Conservation (phyloP, 2,329 filamentous ascomycete genomes). For the Calycina marina region DNA sequence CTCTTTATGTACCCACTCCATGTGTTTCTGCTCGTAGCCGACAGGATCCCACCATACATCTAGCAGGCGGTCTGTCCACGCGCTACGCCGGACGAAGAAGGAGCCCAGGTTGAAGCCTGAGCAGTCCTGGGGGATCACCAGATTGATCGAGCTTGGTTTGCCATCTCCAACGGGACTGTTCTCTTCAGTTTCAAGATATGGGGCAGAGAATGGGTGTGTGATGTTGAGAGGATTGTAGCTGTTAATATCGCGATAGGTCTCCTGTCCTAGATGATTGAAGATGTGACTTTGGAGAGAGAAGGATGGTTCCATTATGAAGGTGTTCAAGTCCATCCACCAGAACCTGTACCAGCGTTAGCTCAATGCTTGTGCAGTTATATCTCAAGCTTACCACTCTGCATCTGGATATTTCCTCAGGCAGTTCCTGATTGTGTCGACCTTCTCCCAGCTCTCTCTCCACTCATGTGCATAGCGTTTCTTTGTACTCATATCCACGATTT, state of each 20-base stretch:
- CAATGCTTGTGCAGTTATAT: too few relatives aligned
- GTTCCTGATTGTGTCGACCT: slow-evolving; percentile 84
- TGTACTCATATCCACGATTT: slow-evolving; percentile 96
- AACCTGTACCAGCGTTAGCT: slow-evolving; percentile 47
- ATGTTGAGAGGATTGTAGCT: slow-evolving; percentile 92
- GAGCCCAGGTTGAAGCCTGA: slow-evolving; percentile 92
- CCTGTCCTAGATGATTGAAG: slow-evolving; percentile 61
- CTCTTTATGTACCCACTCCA: slow-evolving; percentile 98
- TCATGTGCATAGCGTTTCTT: slow-evolving; percentile 98
- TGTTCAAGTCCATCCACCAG: slow-evolving; percentile 98
- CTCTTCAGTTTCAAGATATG: slow-evolving; percentile 63
- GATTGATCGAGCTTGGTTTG: slow-evolving; percentile 62
- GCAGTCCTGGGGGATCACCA: slow-evolving; percentile 87
- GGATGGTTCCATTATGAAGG: slow-evolving; percentile 91
- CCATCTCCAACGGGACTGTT: slow-evolving; percentile 65
- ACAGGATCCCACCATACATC: slow-evolving; percentile 99
- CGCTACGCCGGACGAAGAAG: slow-evolving; percentile 75
- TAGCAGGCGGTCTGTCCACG: slow-evolving; percentile 81
- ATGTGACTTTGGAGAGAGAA: slow-evolving; percentile 84
- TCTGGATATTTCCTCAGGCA: slow-evolving; percentile 86
- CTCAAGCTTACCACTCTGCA: slow-evolving; percentile 75
- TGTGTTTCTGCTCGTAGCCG: slow-evolving; percentile 93
- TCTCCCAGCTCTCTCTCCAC: slow-evolving; percentile 99
- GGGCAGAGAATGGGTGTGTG: slow-evolving; percentile 59
- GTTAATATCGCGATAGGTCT: slow-evolving; percentile 92